These are phyloP conservation scores for Saccharum officinarum DNA, from an alignment of 176 grass and related monocot genomes.

Conservation along the genomic window DNA sequence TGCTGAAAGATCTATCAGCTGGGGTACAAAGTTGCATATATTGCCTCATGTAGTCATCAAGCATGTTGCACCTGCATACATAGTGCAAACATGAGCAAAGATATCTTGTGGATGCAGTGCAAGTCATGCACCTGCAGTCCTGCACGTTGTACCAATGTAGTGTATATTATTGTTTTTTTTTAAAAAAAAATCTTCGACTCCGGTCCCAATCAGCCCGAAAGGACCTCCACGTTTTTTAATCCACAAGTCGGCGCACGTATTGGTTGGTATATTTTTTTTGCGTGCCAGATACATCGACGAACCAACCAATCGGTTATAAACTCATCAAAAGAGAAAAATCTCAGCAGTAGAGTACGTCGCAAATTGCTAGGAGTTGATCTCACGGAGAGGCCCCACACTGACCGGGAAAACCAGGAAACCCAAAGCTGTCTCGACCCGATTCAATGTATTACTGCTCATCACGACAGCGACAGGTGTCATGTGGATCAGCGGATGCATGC, in stretches of 20 bases:
- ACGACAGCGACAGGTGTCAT: not conserved
- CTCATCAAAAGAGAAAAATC: not conserved
- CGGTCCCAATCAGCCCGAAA: not conserved
- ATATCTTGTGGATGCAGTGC: no score
- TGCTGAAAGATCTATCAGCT: no score
- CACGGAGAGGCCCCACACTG: not conserved
- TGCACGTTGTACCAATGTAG: no score
- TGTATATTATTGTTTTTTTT: no score
- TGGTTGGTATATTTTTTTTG: not conserved
- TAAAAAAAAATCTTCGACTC: no score
- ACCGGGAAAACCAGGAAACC: not conserved
- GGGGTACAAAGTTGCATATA: no score
- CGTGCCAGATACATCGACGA: not conserved
- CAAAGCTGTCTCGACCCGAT: not conserved
- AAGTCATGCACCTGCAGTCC: no score
- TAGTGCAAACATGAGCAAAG: no score
- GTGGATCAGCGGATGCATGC: not conserved
- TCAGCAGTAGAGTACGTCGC: not conserved
- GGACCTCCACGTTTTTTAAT: not conserved
- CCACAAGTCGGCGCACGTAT: not conserved
- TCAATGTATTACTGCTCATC: not conserved
- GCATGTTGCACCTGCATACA: no score
- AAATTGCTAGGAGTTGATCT: conserved; percentile 1
- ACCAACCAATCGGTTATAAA: not conserved
- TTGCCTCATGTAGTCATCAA: no score